phyloP scores from a whole-genome alignment of 2,329 filamentous ascomycete species.

The Lachnellula hyalina region DNA sequence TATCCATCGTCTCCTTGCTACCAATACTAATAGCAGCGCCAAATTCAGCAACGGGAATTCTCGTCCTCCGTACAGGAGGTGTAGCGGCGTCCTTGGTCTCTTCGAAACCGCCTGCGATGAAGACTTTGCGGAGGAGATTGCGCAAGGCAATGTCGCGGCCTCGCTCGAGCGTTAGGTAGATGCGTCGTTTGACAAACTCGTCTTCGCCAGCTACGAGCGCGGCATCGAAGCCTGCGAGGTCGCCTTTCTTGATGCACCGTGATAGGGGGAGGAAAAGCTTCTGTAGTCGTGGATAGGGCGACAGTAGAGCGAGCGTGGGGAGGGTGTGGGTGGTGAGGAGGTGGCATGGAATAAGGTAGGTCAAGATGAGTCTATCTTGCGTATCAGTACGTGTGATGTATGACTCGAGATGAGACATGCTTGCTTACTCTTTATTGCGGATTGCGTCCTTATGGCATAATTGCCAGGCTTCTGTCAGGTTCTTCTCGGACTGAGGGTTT shows the following conservation, averaged over 20 bases:
- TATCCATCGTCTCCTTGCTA: slow-evolving; percentile 62
- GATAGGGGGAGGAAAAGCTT: slow-evolving; percentile 73
- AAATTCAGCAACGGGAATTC: slow-evolving; percentile 80
- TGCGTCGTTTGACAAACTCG: slow-evolving; percentile 88
- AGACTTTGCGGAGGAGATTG: slow-evolving; percentile 89
- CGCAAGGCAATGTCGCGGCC: slow-evolving; percentile 87
- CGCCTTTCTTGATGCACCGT: slow-evolving; percentile 72
- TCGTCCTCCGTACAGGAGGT: slow-evolving; percentile 61
- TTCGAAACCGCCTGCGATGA: slow-evolving; percentile 76
- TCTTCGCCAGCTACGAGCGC: slow-evolving; percentile 78
- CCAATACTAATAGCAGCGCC: slow-evolving; percentile 75
- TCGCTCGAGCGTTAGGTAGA: slow-evolving; percentile 90
- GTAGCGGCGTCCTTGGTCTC: slow-evolving; percentile 64
- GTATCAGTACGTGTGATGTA: slow-evolving; percentile 17
- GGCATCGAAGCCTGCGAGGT: slow-evolving; percentile 77
- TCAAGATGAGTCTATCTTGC: slow-evolving; percentile 69
- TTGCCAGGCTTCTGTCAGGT: slow-evolving; percentile 75
- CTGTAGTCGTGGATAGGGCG: slow-evolving; percentile 70
- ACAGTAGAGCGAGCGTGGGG: slow-evolving; percentile 66
- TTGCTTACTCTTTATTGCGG: slow-evolving; percentile 72
- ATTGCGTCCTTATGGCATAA: slow-evolving; percentile 68
- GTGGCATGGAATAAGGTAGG: slow-evolving; percentile 90
- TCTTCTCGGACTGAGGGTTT: slow-evolving; percentile 62
- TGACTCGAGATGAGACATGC: slow-evolving; percentile 2
- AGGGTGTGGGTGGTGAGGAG: slow-evolving; percentile 83